phyloP scores from a whole-genome alignment of 2,329 filamentous ascomycete genomes.

The Proliferodiscus dingleyae region DNA sequence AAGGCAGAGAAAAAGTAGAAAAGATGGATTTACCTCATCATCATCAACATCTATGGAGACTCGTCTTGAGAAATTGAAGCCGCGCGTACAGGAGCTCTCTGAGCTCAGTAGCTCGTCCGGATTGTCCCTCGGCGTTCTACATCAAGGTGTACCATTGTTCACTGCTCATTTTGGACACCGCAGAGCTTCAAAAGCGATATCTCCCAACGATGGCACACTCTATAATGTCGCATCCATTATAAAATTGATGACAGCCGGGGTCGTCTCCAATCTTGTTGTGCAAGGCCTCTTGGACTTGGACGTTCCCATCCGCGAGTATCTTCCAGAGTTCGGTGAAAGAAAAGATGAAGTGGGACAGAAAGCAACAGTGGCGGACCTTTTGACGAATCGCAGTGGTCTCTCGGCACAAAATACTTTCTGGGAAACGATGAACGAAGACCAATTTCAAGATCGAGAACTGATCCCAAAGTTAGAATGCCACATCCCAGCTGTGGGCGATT shows the following conservation, averaged over 20 bases:
- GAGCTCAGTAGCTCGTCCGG: constrained; percentile 3
- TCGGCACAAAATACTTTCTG: background rate
- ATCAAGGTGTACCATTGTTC: background rate
- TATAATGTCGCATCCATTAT: constrained; percentile 4
- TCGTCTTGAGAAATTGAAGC: background rate
- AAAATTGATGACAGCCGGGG: background rate
- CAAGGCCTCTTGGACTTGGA: background rate
- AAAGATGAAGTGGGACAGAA: constrained; percentile 1
- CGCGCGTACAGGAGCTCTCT: background rate
- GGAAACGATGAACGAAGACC: background rate
- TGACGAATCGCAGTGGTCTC: constrained; percentile 3
- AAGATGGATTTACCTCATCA: too few species aligned
- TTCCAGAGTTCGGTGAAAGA: constrained; percentile 1
- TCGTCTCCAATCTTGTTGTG: background rate
- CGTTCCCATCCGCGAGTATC: constrained; percentile 1
- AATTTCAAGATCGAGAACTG: background rate
- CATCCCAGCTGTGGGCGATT: background rate
- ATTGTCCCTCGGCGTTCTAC: constrained; percentile 4
- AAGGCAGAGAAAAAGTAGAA: too few species aligned
- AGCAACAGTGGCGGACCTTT: constrained; percentile 1
- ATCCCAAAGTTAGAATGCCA: background rate
- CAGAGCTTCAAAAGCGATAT: background rate
- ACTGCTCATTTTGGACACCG: background rate
- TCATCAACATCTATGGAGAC: too few species aligned
- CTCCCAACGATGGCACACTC: constrained; percentile 2